phyloP scores from a whole-genome alignment of 805 yeast species.

The Myxozyma neotropica region DNA sequence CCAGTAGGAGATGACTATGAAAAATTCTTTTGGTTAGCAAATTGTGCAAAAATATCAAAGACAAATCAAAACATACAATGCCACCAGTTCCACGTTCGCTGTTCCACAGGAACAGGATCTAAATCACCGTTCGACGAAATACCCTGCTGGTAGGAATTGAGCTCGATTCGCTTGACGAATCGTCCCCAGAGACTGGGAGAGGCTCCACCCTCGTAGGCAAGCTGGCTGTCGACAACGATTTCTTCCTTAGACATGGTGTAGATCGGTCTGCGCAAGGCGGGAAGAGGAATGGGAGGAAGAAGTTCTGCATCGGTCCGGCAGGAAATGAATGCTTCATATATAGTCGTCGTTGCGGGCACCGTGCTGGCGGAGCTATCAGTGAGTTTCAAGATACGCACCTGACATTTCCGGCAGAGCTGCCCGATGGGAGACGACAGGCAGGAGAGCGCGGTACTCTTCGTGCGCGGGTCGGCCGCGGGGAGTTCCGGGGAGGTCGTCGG shows the following conservation, averaged over 20 bases:
- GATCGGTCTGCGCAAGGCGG: too few species aligned
- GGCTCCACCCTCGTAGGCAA: background rate
- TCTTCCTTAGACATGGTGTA: slow-evolving; percentile 3
- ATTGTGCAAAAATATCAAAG: background rate
- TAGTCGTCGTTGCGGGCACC: too few species aligned
- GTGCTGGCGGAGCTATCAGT: too few species aligned
- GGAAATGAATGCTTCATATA: background rate
- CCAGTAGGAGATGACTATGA: slow-evolving; percentile 25
- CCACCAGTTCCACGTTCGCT: slow-evolving; percentile 33
- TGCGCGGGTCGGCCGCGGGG: too few species aligned
- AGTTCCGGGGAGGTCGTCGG: too few species aligned
- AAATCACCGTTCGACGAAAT: slow-evolving; percentile 22
- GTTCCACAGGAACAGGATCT: slow-evolving; percentile 32
- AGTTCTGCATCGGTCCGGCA: background rate
- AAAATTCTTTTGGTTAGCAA: background rate
- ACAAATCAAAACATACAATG: slow-evolving; percentile 13
- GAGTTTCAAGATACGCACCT: too few species aligned
- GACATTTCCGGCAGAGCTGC: too few species aligned
- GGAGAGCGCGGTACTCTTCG: too few species aligned
- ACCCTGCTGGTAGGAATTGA: slow-evolving; percentile 7
- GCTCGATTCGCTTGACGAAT: slow-evolving; percentile 13
- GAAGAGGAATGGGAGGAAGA: background rate
- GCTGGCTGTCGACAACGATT: background rate
- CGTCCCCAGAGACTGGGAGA: slow-evolving; percentile 6
- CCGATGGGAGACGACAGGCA: too few species aligned